Percentiles rank a stretch among this genome's conserved stretches.
Evolutionary conservation across 2,329 filamentous ascomycete species (phyloP).

Genomic region (Alternaria alternata): DNA sequence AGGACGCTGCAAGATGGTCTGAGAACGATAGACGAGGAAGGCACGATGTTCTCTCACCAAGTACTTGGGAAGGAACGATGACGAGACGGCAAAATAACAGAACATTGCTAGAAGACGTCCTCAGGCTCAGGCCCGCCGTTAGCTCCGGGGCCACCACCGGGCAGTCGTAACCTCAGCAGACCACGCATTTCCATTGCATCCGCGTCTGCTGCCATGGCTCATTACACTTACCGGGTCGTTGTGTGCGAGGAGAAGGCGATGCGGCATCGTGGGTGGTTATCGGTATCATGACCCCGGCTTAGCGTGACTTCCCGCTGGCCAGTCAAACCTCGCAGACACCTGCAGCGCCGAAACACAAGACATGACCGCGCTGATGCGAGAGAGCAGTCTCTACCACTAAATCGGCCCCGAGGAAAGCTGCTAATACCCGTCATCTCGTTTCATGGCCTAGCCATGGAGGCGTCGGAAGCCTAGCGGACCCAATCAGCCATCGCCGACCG

Average conservation of each 20-base stretch:
- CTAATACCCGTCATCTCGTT: constrained; percentile 44
- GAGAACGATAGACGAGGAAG: constrained; percentile 25
- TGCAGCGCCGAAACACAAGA: constrained; percentile 22
- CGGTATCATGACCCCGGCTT: constrained; percentile 30
- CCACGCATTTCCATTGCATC: constrained; percentile 22
- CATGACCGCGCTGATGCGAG: constrained; percentile 22
- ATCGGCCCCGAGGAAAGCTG: constrained; percentile 8
- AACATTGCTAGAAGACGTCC: constrained; percentile 21
- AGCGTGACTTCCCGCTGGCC: constrained; percentile 27
- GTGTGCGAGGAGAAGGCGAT: constrained; percentile 33
- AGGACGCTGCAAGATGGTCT: constrained; percentile 14
- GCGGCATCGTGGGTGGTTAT: constrained; percentile 43
- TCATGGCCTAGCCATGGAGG: constrained; percentile 16
- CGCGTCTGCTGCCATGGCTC: constrained; percentile 22
- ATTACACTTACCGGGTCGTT: constrained; percentile 31
- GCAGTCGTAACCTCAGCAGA: constrained; percentile 20
- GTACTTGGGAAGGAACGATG: constrained; percentile 18
- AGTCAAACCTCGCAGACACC: constrained; percentile 30
- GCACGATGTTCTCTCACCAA: constrained; percentile 23
- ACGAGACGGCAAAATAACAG: constrained; percentile 15
- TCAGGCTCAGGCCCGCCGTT: background rate
- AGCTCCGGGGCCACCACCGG: constrained; percentile 14
- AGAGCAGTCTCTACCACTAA: constrained; percentile 32
- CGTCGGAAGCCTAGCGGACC: constrained; percentile 15
- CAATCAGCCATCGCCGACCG: constrained; percentile 33